These are phyloP conservation scores for Fusarium circinatum DNA, from an alignment of 2,329 filamentous ascomycete genomes.

Conservation along the genomic window DNA sequence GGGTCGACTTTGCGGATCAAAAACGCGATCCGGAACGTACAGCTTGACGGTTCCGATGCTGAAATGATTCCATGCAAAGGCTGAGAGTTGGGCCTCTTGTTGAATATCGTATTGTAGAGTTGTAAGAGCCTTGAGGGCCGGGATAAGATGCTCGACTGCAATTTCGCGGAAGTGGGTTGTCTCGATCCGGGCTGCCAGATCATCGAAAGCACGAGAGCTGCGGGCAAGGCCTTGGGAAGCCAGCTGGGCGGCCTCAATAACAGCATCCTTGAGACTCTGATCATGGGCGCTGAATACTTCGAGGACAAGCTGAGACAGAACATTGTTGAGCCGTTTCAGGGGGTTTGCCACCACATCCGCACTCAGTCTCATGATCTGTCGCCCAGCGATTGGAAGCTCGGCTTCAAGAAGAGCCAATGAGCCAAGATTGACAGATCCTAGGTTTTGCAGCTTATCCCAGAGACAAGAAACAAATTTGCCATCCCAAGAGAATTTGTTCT, in stretches of 20 bases:
- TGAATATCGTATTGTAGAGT: slow-evolving; percentile 30
- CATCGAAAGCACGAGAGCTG: slow-evolving; percentile 29
- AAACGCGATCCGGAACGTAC: slow-evolving; percentile 86
- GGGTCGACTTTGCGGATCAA: slow-evolving; percentile 79
- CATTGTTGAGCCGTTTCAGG: slow-evolving; percentile 57
- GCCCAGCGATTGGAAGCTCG: slow-evolving; percentile 71
- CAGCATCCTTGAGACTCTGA: slow-evolving; percentile 44
- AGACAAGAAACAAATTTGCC: slow-evolving; percentile 57
- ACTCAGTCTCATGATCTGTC: slow-evolving; percentile 62
- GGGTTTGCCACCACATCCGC: slow-evolving; percentile 62
- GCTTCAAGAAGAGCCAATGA: slow-evolving; percentile 71
- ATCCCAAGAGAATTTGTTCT: slow-evolving; percentile 53
- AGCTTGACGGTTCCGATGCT: slow-evolving; percentile 78
- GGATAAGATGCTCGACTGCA: slow-evolving; percentile 56
- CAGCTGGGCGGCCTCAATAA: slow-evolving; percentile 43
- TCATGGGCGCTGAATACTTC: slow-evolving; percentile 55
- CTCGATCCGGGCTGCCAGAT: slow-evolving; percentile 42
- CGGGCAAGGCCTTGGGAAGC: slow-evolving; percentile 16
- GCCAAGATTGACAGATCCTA: slow-evolving; percentile 65
- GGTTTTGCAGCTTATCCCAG: slow-evolving; percentile 63
- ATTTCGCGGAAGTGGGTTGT: slow-evolving; percentile 52
- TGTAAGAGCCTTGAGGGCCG: slow-evolving; percentile 57
- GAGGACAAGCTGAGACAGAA: slow-evolving; percentile 59
- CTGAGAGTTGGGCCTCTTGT: slow-evolving; percentile 48
- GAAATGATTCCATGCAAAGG: slow-evolving; percentile 78